Base-by-base conservation (phyloP, 1,284 basidiomycete species). In the Rhodotorula sp. region DNA sequence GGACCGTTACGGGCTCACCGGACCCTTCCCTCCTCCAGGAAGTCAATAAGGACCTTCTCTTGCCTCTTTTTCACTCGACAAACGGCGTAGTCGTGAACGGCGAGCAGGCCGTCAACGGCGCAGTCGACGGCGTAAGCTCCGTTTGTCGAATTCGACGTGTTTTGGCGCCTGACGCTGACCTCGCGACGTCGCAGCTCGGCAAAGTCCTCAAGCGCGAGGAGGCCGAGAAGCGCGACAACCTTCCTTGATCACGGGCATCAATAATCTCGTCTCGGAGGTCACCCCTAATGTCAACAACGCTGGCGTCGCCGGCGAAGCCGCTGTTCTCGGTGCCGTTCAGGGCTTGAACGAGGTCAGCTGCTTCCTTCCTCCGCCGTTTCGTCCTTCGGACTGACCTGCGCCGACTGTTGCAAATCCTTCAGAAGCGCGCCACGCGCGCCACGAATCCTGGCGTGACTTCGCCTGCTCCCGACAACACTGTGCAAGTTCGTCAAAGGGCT, bases 351-450 rank as follows among this genome's bases (percentile, higher is more conserved):
- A 49, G 19, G 39, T 44, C 13, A 44, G 39, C 13, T n/a, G n/a
- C 39, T 13, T 15, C 19, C 39, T 10, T 44, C 39, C 13, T 44
- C 19, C 9, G 39, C 39, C 39, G 39, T 17, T 17, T 44, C 19
- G 39, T 44, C 19, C 39, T 44, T 44, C 13, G 13, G 19, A 17
- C 39, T 44, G 9, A 44, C 39, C 11, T 44, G 13, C 39, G 7
- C 39, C 7, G 13, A 44, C 13, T 15, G 39, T 44, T n/a, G 39
- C 39, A 44, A 17, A 29, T 48, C 22, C 58, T 59, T 13, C 48
- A 59, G 58, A 59, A 49, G 58, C 58, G 58, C 47, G 57, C 56
- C 39, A 58, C n/a, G 49, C 27, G 4, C 49, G 49, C 24, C 7
- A 27, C 27, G 22, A n/a, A 48, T n/a, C 6, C 24, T 22, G n/a